phyloP scores from a whole-genome alignment of 176 grass and related monocot species.

The Melocanna baccifera region DNA sequence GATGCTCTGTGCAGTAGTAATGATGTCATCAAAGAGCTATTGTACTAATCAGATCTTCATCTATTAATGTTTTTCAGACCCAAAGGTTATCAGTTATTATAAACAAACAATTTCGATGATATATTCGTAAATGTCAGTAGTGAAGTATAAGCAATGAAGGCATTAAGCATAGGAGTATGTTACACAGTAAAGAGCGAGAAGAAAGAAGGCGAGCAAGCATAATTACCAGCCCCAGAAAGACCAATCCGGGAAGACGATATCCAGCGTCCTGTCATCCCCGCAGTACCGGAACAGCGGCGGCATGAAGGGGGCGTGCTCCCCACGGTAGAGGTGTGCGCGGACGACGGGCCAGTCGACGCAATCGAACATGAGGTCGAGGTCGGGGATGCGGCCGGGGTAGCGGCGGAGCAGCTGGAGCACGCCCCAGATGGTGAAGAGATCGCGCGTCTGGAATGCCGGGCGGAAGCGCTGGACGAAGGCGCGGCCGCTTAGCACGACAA shows the following conservation, averaged over 20 bases:
- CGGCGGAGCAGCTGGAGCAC: conserved; percentile 81
- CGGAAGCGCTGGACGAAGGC: conserved; percentile 53
- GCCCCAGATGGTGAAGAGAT: conserved; percentile 87
- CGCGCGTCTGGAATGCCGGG: conserved; percentile 62
- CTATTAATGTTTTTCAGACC: neutral
- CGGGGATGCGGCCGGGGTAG: conserved; percentile 70
- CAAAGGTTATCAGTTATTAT: neutral
- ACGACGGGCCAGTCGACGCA: conserved; percentile 77
- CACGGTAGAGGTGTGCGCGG: conserved; percentile 34
- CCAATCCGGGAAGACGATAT: conserved; percentile 93
- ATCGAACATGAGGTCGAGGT: conserved; percentile 97
- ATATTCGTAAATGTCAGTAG: neutral
- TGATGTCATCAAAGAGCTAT: neutral
- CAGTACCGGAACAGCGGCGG: conserved; percentile 79
- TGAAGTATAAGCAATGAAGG: neutral
- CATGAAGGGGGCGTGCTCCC: conserved; percentile 30
- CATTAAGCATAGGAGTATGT: neutral
- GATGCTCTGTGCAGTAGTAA: neutral
- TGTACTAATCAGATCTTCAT: neutral
- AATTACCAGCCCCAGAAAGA: conserved; percentile 99
- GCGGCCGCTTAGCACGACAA: conserved; percentile 52
- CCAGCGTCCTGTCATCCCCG: conserved; percentile 54
- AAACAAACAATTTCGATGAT: neutral
- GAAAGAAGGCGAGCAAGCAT: neutral
- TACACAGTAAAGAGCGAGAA: neutral